Base-by-base conservation (phyloP, 1,139 yeast species). In the Geotrichum fermentans region DNA sequence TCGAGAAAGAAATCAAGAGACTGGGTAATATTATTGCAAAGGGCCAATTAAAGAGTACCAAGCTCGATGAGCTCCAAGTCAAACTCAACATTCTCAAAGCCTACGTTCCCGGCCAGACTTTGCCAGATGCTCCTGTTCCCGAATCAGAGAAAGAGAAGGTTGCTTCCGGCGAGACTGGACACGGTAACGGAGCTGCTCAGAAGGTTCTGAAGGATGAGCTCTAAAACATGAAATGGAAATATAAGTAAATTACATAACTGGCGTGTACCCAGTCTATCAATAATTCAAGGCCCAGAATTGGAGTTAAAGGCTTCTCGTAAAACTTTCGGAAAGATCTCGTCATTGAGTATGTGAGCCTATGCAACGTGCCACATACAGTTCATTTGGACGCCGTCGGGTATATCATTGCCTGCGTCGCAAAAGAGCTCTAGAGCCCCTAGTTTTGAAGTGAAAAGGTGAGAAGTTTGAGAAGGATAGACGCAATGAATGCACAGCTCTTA, bases 401-500 rank as follows among this genome's bases (percentile, higher is more conserved):
- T 73, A 42, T 72, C 73, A 45, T 66, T 69, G 61, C 86, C 95
- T 4, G 87, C 82, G 64, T 90, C 97, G 59, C 97, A 74, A 58
- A 79, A 78, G 24, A 84, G 68, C 2, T 81, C 92, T 38, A 76
- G 70, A n/a, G 84, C 87, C 45, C 94, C 73, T 37, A 89, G 70
- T 58, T 83, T 77, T n/a, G 75, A 63, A 45, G 87, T 95, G 66
- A 90, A 77, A 57, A 85, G 87, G 87, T 95, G 66, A 90, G 77
- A 57, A 85, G 87, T 56, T 79, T 81, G 63, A 82, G 83, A 81
- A 92, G 77, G 26, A 88, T 76, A n/a, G 97, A 97, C 0, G 97
- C 97, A 0, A 97, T 87, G 39, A 88, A 71, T 30, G 96, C 97
- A 68, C 98, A 92, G 53, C 94, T 74, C 65, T 88, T 90, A 65